A percentile compares a stretch with the other conserved stretches of the same genome.
These are phyloP conservation scores for Yamadazyma trypodendri DNA, from an alignment of 1,139 yeast genomes.

Conservation along the genomic window DNA sequence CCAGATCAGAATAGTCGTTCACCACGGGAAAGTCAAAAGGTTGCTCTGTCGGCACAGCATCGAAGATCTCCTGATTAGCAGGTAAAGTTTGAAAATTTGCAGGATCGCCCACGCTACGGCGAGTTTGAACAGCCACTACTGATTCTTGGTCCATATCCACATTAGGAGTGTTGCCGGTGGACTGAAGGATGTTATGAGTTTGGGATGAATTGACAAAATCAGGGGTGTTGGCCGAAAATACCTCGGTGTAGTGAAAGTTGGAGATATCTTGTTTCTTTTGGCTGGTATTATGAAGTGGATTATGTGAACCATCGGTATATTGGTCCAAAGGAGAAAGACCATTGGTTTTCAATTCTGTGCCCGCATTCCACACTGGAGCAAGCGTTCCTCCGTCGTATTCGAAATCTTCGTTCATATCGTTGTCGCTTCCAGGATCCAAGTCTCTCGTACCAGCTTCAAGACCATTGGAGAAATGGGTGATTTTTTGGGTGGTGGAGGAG, in stretches of 20 bases:
- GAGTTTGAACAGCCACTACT: not conserved
- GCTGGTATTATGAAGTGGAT: constrained; percentile 18
- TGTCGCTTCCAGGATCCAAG: constrained; percentile 16
- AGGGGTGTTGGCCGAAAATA: constrained; percentile 29
- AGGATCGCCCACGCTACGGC: not conserved
- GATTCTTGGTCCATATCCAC: constrained; percentile 3
- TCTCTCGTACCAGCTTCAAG: not conserved
- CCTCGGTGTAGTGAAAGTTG: constrained; percentile 19
- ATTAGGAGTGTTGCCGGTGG: constrained; percentile 4
- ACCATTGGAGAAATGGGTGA: not conserved
- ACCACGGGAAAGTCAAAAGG: constrained; percentile 19
- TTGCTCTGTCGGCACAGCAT: constrained; percentile 13
- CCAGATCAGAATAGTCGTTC: constrained; percentile 18
- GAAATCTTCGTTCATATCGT: constrained; percentile 16
- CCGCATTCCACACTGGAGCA: constrained; percentile 23
- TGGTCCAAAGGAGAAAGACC: constrained; percentile 27
- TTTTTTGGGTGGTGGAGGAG: not conserved
- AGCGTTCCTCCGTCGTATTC: constrained; percentile 6
- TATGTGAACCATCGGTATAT: constrained; percentile 26
- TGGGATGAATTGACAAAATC: constrained; percentile 28
- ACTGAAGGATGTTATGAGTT: constrained; percentile 20
- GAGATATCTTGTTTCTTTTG: constrained; percentile 13
- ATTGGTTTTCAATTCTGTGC: constrained; percentile 15
- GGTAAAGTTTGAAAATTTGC: not conserved
- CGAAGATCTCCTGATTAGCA: constrained; percentile 12